Percentiles rank a stretch among this genome's conserved stretches.
phyloP scores from a whole-genome alignment of 202 grass and related monocot genomes.

The Eragrostis tef region DNA sequence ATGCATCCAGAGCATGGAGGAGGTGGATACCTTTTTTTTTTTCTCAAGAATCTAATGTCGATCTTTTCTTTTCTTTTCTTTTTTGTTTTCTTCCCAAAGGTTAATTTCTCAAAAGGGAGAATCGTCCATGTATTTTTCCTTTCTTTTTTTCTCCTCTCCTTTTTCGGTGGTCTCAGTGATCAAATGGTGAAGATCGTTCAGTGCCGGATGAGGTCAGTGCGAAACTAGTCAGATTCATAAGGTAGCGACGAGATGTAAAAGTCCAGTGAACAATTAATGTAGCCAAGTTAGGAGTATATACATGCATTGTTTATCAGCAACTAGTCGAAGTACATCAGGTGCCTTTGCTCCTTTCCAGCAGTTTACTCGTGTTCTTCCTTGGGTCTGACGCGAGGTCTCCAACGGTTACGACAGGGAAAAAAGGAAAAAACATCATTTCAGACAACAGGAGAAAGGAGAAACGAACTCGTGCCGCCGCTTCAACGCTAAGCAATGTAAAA shows the following conservation, averaged over 20 bases:
- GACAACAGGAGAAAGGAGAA: background rate
- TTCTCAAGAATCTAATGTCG: background rate
- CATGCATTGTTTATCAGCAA: slow-evolving; percentile 33
- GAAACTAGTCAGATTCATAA: slow-evolving; percentile 34
- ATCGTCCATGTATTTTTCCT: slow-evolving; percentile 8
- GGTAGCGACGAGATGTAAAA: slow-evolving; percentile 42
- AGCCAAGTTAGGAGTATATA: slow-evolving; percentile 43
- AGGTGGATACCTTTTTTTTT: slow-evolving; percentile 13
- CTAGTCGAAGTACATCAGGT: no score
- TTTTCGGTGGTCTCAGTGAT: background rate
- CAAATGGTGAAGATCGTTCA: background rate
- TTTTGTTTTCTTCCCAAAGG: slow-evolving; percentile 28
- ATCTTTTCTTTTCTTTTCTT: background rate
- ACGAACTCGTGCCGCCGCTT: slow-evolving; percentile 6
- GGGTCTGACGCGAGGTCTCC: background rate
- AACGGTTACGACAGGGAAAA: background rate
- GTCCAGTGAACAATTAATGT: slow-evolving; percentile 43
- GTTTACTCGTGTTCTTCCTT: slow-evolving; percentile 10
- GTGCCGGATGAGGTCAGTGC: slow-evolving; percentile 11
- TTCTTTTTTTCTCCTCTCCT: background rate
- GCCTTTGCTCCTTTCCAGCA: background rate
- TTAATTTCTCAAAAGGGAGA: slow-evolving; percentile 48
- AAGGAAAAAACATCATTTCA: background rate
- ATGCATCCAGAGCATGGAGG: no score
- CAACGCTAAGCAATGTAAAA: slow-evolving; percentile 15